These are phyloP conservation scores for Coprinopsis cinerea DNA, from an alignment of 768 basidiomycete genomes.

Conservation along the genomic window DNA sequence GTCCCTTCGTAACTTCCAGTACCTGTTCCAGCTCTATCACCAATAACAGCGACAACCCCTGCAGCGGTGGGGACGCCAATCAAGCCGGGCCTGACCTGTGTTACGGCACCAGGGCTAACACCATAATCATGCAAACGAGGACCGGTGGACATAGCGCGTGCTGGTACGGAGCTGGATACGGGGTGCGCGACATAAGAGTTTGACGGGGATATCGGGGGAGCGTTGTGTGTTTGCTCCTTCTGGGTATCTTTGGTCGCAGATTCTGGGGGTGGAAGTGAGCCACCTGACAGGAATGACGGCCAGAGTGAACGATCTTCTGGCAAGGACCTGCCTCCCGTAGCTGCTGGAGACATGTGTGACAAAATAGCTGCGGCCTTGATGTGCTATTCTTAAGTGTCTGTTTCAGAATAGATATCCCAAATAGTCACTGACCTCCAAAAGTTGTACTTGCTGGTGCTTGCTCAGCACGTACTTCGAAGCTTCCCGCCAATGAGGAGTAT, in stretches of 20 bases:
- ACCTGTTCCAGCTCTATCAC: slow-evolving; percentile 12
- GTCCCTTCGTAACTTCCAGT: slow-evolving; percentile 49
- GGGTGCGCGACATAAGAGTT: slow-evolving; percentile 18
- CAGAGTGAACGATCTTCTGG: slow-evolving; percentile 93
- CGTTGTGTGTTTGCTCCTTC: slow-evolving; percentile 4
- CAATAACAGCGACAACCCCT: slow-evolving; percentile 13
- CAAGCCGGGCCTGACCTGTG: slow-evolving; percentile 58
- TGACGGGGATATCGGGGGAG: slow-evolving; percentile 13
- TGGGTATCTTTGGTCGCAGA: slow-evolving; percentile 17
- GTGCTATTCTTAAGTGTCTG: not conserved
- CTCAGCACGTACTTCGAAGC: slow-evolving; percentile 84
- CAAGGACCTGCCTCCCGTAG: slow-evolving; percentile 62
- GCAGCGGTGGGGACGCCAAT: slow-evolving; percentile 29
- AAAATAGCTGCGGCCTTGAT: slow-evolving; percentile 88
- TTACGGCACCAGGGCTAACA: slow-evolving; percentile 39
- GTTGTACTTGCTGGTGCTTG: slow-evolving; percentile 96
- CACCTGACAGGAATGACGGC: slow-evolving; percentile 78
- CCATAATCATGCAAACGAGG: slow-evolving; percentile 66
- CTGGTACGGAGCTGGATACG: slow-evolving; percentile 52
- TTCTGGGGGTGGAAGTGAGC: slow-evolving; percentile 52
- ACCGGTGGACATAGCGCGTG: slow-evolving; percentile 34
- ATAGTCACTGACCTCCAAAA: slow-evolving; percentile 67
- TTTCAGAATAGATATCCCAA: slow-evolving; percentile 2
- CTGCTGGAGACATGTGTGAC: slow-evolving; percentile 70
- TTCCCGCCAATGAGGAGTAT: slow-evolving; percentile 94